Evolutionary conservation across 2,329 filamentous ascomycete genomes (phyloP).

Genomic region (Byssoonygena ceratinophila): DNA sequence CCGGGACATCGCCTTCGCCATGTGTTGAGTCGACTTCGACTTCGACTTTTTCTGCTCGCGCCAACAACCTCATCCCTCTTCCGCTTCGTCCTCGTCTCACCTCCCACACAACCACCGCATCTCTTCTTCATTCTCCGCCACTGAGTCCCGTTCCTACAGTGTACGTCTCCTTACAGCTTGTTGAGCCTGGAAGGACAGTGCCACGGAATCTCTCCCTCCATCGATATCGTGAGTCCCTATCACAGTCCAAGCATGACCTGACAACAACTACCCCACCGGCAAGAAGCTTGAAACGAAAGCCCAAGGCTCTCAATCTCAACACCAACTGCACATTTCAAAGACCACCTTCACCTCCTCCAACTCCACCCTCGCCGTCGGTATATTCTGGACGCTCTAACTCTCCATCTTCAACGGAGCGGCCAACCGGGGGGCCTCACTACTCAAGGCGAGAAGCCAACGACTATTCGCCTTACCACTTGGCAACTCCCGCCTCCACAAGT

Average conservation of each 20-base stretch:
- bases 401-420: not conserved
- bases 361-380: constrained; percentile 6
- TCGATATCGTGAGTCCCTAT: constrained; percentile 18
- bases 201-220: constrained; percentile 16
- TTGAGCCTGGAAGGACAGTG: not conserved
- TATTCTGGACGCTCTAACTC: constrained; percentile 6
- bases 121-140: constrained; percentile 12
- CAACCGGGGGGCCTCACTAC: not conserved
- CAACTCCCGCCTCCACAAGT: not conserved
- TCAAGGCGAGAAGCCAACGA: too few species aligned
- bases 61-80: constrained; percentile 5
- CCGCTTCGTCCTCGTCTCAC: not conserved
- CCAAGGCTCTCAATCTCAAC: constrained; percentile 17
- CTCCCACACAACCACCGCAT: not conserved
- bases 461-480: not conserved
- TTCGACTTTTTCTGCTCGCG: not conserved
- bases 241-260: constrained; percentile 7
- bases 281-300: constrained; percentile 17
- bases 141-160: constrained; percentile 15
- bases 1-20: not conserved
- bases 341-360: constrained; percentile 16
- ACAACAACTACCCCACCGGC: constrained; percentile 4
- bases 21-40: not conserved
- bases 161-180: constrained; percentile 14
- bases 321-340: constrained; percentile 3